Evolutionary conservation across 2,329 filamentous ascomycete species (phyloP), one percentile per base, ranked within the genome.

Genomic region (Aspergillus sp.): DNA sequence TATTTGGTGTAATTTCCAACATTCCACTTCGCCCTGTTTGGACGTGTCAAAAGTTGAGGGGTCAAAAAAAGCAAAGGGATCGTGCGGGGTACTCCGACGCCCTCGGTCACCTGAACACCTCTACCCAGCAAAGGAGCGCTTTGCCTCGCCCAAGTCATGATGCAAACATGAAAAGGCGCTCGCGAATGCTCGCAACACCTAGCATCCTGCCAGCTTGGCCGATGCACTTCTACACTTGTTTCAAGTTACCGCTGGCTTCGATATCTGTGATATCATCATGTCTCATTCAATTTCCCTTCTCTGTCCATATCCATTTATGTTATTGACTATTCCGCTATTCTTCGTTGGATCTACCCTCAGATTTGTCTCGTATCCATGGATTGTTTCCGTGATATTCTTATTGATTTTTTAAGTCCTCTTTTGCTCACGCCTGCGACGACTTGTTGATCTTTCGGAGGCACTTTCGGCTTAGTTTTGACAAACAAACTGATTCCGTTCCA

Each of bases 271-370:
- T 43, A 48, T 58, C n/a, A 60, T 34, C 50, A 41, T 50, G 57
- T 34, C 54, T 49, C 43, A 54, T 17, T 45, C 28, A 30, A 34
- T 47, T 49, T 60, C 60, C 52, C 38, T 41, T 48, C 60, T 63
- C 45, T 65, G 66, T 67, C 47, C 23, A 64, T 67, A 67, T 64
- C 49, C 31, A 41, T 38, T 54, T 49, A 59, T 48, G 25, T 57
- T 31, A 57, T 61, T 65, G 43, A 50, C 50, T 23, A 41, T 7
- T 23, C 31, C 53, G 46, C 30, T 58, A 38, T 52, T 55, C 23
- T 19, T 19, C 51, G 38, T 54, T 38, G 15, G 4, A 31, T 25
- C 23, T 54, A 28, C n/a, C 55, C 22, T 51, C 38, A 30, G 17
- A n/a, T 54, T 28, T 49, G 43, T 49, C n/a, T 48, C 28, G 51